These are phyloP conservation scores for Gilbertella persicaria DNA, from an alignment of 371 early-diverging fungal species.

Conservation along the genomic window DNA sequence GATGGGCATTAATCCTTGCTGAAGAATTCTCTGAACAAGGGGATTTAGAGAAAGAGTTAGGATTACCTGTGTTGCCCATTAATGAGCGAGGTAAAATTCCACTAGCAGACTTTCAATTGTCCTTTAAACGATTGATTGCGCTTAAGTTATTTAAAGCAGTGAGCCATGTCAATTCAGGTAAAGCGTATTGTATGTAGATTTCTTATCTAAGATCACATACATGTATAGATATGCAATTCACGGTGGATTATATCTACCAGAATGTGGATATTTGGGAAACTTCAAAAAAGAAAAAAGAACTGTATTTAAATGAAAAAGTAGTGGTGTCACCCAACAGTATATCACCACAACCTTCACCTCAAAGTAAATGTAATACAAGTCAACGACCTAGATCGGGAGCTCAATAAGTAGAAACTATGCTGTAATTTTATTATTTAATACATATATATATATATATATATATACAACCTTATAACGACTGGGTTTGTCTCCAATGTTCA, in stretches of 20 bases:
- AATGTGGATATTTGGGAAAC: constrained; percentile 39
- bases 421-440: too few species aligned
- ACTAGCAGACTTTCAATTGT: constrained; percentile 43
- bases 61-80: constrained; percentile 42
- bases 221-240: constrained; percentile 38
- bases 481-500: constrained; percentile 38
- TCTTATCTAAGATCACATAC: not conserved
- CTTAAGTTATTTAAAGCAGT: constrained; percentile 40
- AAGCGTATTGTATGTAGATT: constrained; percentile 8
- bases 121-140: constrained; percentile 41
- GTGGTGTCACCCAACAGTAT: constrained; percentile 6
- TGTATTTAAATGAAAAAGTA: constrained; percentile 25
- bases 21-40: constrained; percentile 72
- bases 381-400: constrained; percentile 19
- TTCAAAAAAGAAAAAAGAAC: constrained; percentile 8
- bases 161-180: constrained; percentile 34
- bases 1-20: constrained; percentile 60
- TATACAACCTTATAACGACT: too few species aligned
- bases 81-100: constrained; percentile 43
- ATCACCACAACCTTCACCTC: constrained; percentile 18
- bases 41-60: constrained; percentile 67
- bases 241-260: constrained; percentile 35
- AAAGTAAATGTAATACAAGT: constrained; percentile 9
- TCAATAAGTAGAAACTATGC: not conserved
- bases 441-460: too few species aligned